A percentile compares a stretch with the other conserved stretches of the same genome.
These are phyloP conservation scores for Escallonia rubra DNA, from an alignment of 129 eudicot genomes.

Conservation along the genomic window DNA sequence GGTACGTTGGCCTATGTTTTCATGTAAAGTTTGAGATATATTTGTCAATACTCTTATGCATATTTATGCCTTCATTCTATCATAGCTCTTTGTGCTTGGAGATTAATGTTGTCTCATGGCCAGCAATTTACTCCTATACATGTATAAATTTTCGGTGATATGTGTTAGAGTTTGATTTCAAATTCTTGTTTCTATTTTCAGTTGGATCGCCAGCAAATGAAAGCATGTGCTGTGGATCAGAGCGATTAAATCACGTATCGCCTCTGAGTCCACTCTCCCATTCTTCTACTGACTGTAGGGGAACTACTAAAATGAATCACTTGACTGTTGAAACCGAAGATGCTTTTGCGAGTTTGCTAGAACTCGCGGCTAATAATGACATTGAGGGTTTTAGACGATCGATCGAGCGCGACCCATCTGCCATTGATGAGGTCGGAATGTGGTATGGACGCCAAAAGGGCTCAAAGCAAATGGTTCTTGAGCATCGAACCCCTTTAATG, in stretches of 20 bases:
- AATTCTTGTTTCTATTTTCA: slow-evolving; percentile 12
- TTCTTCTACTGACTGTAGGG: neutral
- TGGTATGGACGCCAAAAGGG: slow-evolving; percentile 90
- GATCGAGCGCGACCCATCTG: slow-evolving; percentile 39
- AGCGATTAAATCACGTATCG: slow-evolving; percentile 6
- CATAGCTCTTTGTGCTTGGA: neutral
- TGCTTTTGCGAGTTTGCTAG: slow-evolving; percentile 62
- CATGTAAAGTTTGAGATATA: neutral
- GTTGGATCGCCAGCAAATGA: slow-evolving; percentile 24
- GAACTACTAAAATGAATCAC: slow-evolving; percentile 29
- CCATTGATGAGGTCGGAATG: slow-evolving; percentile 57
- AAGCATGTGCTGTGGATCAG: slow-evolving; percentile 36
- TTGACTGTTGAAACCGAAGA: slow-evolving; percentile 63
- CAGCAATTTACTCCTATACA: neutral
- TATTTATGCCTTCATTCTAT: neutral
- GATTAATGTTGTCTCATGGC: neutral
- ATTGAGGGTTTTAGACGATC: slow-evolving; percentile 39
- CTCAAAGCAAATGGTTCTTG: slow-evolving; percentile 77
- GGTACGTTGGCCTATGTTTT: neutral
- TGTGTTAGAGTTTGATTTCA: slow-evolving; percentile 3
- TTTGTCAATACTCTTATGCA: neutral
- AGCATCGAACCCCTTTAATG: slow-evolving; percentile 70
- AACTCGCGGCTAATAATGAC: slow-evolving; percentile 82
- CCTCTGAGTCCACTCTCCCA: slow-evolving; percentile 2
- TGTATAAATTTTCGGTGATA: neutral